Base-by-base conservation (phyloP, 2,329 filamentous ascomycete species). In the Fusarium tupiense region DNA sequence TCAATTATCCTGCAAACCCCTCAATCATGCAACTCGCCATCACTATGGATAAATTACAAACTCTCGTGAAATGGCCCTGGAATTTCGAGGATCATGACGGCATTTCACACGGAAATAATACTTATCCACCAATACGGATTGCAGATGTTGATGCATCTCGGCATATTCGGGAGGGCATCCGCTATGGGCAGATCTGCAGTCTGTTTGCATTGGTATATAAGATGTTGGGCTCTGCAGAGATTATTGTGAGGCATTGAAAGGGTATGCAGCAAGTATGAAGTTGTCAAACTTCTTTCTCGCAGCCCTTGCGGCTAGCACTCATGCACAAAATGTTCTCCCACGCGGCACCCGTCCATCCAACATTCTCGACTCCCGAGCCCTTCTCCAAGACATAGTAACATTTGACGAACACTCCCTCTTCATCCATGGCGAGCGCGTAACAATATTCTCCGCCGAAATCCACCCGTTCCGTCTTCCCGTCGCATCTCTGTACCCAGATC, bases 351-450 rank as follows among this genome's bases (percentile, higher is more conserved):
- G 71, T 24, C 71, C 78, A 14, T 73, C 75, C 19, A 66, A 73
- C 16, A 67, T 82, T 11, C 67, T 72, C 9, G 62, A 80, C 10
- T 71, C 77, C 50, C 72, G 80, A 10, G 77, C 76, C 3, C 61
- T 72, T 10, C 77, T 82, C 5, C 82, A 84, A 33, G 76, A 84
- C 29, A 73, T 83, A 8, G 87, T 93, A 26, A 93, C 91, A 52
- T 95, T 91, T 89, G 93, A 95, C 79, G 86, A 92, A 47, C 85
- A 93, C 73, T 93, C 92, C 1, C 83, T 95, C 8, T 92, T 91
- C 72, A 87, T 95, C 68, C 86, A 88, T 69, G 93, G 92, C 16
- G 89, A 94, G 78, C 88, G 92, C 16, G 84, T 93, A 50, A 90
- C 94, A 79, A 86, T 95, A 41, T 94, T 92, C 80, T 91, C 89